Conservation (phyloP, 805 yeast species). For the Yamadazyma takamatsuzukensis region DNA sequence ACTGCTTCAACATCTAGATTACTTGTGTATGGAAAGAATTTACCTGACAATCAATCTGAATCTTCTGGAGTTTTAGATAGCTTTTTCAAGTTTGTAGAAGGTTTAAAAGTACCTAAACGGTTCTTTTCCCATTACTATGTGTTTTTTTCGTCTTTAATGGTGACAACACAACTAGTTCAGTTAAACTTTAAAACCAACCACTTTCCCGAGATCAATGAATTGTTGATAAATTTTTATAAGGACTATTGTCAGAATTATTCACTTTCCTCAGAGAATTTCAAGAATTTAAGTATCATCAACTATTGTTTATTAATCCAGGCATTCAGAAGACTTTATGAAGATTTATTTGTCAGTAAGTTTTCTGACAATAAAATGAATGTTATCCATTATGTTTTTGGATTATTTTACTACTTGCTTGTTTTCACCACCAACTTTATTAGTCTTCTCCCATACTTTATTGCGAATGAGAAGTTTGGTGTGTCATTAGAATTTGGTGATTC, state of each 20-base stretch:
- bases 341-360: constrained; percentile 46
- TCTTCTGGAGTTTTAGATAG: constrained; percentile 2
- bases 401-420: constrained; percentile 52
- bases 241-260: constrained; percentile 1
- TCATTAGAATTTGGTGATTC: constrained; percentile 17
- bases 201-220: constrained; percentile 4
- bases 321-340: constrained; percentile 52
- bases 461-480: constrained; percentile 3
- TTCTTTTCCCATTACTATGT: constrained; percentile 65
- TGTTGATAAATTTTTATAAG: constrained; percentile 1
- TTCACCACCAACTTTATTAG: constrained; percentile 33
- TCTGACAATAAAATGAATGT: constrained; percentile 56
- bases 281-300: constrained; percentile 19
- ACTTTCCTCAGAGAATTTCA: constrained; percentile 8
- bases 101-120: constrained; percentile 54
- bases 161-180: constrained; percentile 1
- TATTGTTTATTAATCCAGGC: constrained; percentile 44
- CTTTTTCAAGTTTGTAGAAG: constrained; percentile 11
- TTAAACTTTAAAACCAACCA: constrained; percentile 4
- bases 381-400: constrained; percentile 63
- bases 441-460: constrained; percentile 14
- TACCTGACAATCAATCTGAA: not conserved
- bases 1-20: constrained; percentile 3
- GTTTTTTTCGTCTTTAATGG: constrained; percentile 26
- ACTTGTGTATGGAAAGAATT: constrained; percentile 12